Percentiles rank a stretch among this genome's conserved stretches.
phyloP scores from a whole-genome alignment of 441 rosid genomes.

The Metrosideros polymorpha region DNA sequence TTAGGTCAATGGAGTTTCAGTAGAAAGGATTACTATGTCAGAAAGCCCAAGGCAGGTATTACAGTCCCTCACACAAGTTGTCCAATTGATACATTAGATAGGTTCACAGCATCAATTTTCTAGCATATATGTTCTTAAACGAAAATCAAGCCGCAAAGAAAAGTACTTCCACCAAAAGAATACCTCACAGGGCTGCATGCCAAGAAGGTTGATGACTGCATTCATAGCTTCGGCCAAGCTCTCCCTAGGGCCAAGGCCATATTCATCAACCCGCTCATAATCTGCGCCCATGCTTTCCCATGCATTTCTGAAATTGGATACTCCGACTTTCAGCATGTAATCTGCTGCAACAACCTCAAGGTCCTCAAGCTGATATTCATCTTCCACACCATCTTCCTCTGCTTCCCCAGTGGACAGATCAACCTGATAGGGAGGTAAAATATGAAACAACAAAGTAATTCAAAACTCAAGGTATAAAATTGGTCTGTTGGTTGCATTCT shows the following conservation, averaged over 20 bases:
- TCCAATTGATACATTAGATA: background rate
- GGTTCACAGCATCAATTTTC: background rate
- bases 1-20: background rate
- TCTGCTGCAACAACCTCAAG: constrained; percentile 90
- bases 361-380: constrained; percentile 98
- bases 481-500: background rate
- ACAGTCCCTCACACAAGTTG: background rate
- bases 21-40: background rate
- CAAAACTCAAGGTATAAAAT: background rate
- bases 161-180: constrained; percentile 1
- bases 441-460: background rate
- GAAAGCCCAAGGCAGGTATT: background rate
- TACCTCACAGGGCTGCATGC: constrained; percentile 99
- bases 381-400: constrained; percentile 94
- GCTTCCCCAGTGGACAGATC: constrained; percentile 83
- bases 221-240: constrained; percentile 71
- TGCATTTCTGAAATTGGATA: constrained; percentile 87
- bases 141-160: background rate
- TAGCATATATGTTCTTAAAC: background rate
- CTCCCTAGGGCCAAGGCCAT: constrained; percentile 93
- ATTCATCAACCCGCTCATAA: constrained; percentile 79
- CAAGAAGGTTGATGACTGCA: constrained; percentile 85
- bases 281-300: constrained; percentile 90
- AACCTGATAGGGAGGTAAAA: constrained; percentile 37
- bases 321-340: constrained; percentile 73